These are phyloP conservation scores for Candolleomyces eurysporus DNA, from an alignment of 768 basidiomycete species.

Conservation along the genomic window DNA sequence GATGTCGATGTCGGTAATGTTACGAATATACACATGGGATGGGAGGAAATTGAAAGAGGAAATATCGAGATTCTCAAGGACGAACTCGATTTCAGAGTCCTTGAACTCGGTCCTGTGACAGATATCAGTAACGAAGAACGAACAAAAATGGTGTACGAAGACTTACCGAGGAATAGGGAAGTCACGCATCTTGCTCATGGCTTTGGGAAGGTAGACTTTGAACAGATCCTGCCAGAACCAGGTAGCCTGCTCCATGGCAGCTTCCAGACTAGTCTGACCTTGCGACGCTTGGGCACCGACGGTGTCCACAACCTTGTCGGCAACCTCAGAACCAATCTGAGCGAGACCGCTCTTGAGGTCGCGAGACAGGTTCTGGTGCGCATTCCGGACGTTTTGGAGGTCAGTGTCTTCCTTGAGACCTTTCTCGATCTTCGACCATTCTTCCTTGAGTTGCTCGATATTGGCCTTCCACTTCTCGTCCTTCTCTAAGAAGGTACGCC, in stretches of 20 bases:
- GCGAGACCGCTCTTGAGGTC: slow-evolving; percentile 47
- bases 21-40: slow-evolving; percentile 68
- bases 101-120: slow-evolving; percentile 65
- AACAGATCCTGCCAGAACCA: slow-evolving; percentile 85
- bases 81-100: slow-evolving; percentile 66
- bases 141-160: not conserved
- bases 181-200: slow-evolving; percentile 50
- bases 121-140: not conserved
- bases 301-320: not conserved
- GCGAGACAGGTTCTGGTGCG: slow-evolving; percentile 44
- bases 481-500: slow-evolving; percentile 46
- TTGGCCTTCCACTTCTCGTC: slow-evolving; percentile 55
- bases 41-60: slow-evolving; percentile 67
- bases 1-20: slow-evolving; percentile 59
- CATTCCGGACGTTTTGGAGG: slow-evolving; percentile 41
- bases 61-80: slow-evolving; percentile 72
- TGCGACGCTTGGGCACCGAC: slow-evolving; percentile 16
- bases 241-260: slow-evolving; percentile 56
- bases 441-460: slow-evolving; percentile 42
- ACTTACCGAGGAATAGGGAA: slow-evolving; percentile 68
- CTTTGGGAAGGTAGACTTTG: slow-evolving; percentile 71
- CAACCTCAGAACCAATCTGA: slow-evolving; percentile 21
- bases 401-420: slow-evolving; percentile 51
- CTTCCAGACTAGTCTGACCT: slow-evolving; percentile 44
- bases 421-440: slow-evolving; percentile 42